Conservation (phyloP, 2,329 filamentous ascomycete genomes). For the Colletotrichum salicis region DNA sequence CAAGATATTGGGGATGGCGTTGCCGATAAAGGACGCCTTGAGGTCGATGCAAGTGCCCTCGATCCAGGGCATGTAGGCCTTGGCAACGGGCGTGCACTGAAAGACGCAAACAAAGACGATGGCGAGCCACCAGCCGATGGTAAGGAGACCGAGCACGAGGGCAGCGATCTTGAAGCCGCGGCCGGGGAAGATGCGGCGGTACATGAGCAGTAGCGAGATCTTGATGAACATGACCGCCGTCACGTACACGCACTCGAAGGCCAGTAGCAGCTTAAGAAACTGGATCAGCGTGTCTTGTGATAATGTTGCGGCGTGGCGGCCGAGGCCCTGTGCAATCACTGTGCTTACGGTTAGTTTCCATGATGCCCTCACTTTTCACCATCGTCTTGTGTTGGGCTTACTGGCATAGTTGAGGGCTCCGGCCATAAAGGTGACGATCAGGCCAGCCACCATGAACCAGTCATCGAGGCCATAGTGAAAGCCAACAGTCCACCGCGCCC, state of each 20-base stretch:
- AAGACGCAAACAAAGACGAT: conserved; percentile 47
- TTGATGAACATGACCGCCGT: conserved; percentile 34
- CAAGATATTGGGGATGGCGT: conserved; percentile 54
- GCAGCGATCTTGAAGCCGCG: conserved; percentile 23
- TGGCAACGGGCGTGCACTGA: conserved; percentile 52
- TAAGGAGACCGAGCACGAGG: conserved; percentile 25
- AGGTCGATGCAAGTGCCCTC: conserved; percentile 52
- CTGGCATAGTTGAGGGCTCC: conserved; percentile 32
- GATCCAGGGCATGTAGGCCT: conserved; percentile 47
- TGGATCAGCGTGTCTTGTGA: conserved; percentile 13
- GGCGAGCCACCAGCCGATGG: conserved; percentile 29
- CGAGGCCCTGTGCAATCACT: conserved; percentile 30
- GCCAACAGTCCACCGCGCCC: conserved; percentile 25
- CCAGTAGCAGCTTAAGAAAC: conserved; percentile 30
- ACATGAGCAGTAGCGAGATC: conserved; percentile 33
- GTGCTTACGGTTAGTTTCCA: neutral
- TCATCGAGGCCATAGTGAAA: conserved; percentile 31
- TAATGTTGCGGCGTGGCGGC: conserved; percentile 25
- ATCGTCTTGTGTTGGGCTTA: conserved; percentile 1
- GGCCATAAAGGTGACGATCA: conserved; percentile 24
- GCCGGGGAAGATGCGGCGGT: conserved; percentile 33
- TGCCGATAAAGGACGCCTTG: conserved; percentile 53
- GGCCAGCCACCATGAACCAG: conserved; percentile 28
- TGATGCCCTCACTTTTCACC: neutral
- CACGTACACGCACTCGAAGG: conserved; percentile 28